These are phyloP conservation scores for Pythium volutum DNA, from an alignment of 352 stramenopile species.

Conservation along the genomic window DNA sequence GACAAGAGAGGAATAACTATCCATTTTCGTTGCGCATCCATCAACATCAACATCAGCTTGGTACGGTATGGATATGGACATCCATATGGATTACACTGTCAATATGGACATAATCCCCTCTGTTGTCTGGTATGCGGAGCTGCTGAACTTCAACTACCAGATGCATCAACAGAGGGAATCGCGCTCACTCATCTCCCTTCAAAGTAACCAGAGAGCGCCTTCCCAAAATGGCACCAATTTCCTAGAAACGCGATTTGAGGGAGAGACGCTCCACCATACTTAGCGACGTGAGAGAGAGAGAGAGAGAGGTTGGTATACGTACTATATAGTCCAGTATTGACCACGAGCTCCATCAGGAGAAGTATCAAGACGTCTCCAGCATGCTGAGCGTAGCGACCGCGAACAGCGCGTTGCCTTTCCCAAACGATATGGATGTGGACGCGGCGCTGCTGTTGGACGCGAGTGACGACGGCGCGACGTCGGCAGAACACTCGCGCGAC, in stretches of 20 bases:
- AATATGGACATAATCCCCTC: too few relatives aligned
- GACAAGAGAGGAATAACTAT: background rate
- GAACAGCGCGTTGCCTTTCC: background rate
- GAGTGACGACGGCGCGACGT: background rate
- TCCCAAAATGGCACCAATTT: background rate
- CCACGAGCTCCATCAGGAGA: too few relatives aligned
- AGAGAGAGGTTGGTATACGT: too few relatives aligned
- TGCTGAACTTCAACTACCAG: constrained; percentile 1
- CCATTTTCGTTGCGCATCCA: background rate
- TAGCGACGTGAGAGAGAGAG: too few relatives aligned
- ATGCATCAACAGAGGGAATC: constrained; percentile 3
- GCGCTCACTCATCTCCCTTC: background rate
- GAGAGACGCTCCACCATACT: too few relatives aligned
- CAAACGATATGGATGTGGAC: background rate
- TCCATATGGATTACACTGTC: constrained; percentile 8
- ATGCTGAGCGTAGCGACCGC: constrained; percentile 10
- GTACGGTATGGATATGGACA: background rate
- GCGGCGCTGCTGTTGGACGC: constrained; percentile 7
- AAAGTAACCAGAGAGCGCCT: background rate
- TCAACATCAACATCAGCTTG: background rate
- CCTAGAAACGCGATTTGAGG: constrained; percentile 1
- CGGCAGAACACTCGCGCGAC: constrained; percentile 13
- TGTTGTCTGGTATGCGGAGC: constrained; percentile 1
- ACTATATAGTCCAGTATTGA: too few relatives aligned
- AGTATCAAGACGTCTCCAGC: too few relatives aligned